Evolutionary conservation across 306 rosid genomes (phyloP).

Genomic region (Quercus cerris): DNA sequence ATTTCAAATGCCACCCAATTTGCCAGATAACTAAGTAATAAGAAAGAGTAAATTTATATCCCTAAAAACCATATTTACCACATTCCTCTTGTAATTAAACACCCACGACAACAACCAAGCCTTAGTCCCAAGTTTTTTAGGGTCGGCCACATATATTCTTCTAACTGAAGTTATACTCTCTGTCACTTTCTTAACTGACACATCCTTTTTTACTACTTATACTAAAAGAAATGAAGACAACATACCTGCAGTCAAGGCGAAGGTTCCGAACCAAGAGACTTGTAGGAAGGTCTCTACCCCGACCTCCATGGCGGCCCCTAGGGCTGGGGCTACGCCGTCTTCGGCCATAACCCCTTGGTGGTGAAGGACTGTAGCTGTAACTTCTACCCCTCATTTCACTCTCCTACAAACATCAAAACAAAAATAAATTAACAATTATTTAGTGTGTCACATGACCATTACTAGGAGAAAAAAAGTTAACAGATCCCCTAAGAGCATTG

Average conservation of each 20-base stretch:
- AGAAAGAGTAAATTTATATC: not conserved
- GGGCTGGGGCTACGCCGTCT: conserved; percentile 69
- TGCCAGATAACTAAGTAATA: no score
- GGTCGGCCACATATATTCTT: no score
- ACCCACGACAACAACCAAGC: no score
- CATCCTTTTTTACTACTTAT: no score
- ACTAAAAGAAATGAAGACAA: not conserved
- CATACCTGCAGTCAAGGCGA: conserved; percentile 66
- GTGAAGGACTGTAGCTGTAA: conserved; percentile 76
- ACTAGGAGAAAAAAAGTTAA: no score
- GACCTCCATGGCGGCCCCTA: conserved; percentile 45
- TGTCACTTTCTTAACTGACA: no score
- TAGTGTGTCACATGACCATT: no score
- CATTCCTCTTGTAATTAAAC: not conserved
- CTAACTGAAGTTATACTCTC: no score
- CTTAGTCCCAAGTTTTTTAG: no score
- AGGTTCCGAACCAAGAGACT: conserved; percentile 89
- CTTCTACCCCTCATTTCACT: conserved; percentile 76
- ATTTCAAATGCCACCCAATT: no score
- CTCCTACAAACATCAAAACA: conserved; percentile 16
- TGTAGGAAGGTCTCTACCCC: conserved; percentile 58
- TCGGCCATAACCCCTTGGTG: conserved; percentile 60
- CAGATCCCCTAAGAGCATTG: no score
- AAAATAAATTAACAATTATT: not conserved
- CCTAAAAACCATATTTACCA: not conserved